phyloP scores from a whole-genome alignment of 495 filamentous ascomycete genomes.

The Aspergillus sclerotiicarbonarius region DNA sequence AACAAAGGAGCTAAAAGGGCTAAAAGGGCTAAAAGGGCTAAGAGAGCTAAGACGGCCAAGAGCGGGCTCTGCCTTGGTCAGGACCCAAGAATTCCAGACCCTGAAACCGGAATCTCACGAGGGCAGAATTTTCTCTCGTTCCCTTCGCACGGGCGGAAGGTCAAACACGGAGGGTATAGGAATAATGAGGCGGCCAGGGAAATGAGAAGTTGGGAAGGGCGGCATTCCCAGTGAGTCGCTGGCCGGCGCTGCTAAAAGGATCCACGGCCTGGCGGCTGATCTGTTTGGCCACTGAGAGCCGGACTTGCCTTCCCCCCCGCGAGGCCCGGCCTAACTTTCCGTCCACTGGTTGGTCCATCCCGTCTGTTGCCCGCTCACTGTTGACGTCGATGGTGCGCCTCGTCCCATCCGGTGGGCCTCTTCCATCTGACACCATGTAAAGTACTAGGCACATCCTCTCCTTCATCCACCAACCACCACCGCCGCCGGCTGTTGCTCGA shows the following conservation, averaged over 20 bases:
- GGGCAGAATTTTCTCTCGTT: background rate
- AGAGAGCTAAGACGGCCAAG: background rate
- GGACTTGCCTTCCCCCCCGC: background rate
- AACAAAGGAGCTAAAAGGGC: background rate
- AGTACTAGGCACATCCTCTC: no score
- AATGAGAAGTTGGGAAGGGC: conserved; percentile 3
- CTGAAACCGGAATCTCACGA: conserved; percentile 1
- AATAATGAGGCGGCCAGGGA: conserved; percentile 2
- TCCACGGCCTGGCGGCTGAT: conserved; percentile 8
- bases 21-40: background rate
- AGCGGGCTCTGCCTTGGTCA: conserved; percentile 4
- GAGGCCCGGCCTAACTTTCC: background rate
- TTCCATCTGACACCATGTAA: background rate
- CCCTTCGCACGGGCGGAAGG: background rate
- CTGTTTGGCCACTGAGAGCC: background rate
- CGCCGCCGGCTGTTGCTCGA: background rate
- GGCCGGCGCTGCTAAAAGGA: background rate
- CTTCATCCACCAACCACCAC: background rate
- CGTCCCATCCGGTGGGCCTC: background rate
- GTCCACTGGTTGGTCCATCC: conserved; percentile 6
- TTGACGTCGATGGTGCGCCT: conserved; percentile 5
- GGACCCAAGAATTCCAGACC: background rate
- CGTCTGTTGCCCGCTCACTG: background rate
- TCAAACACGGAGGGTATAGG: background rate
- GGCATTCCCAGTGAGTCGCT: background rate